Percentiles rank a stretch among this genome's conserved stretches.
phyloP scores from a whole-genome alignment of 306 rosid species.

The Quercus ilex region DNA sequence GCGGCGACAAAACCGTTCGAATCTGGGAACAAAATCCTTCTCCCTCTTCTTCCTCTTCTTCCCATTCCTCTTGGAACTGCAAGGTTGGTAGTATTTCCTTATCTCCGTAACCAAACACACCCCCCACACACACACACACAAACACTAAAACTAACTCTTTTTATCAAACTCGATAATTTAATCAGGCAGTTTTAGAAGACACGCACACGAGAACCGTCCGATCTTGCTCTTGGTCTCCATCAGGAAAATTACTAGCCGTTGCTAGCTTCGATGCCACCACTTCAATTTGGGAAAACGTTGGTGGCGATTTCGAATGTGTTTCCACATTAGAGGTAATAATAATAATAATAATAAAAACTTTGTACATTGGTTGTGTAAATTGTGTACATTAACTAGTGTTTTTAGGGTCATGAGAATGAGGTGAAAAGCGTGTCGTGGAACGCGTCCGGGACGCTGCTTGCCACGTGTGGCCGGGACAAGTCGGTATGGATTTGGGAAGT shows the following conservation, averaged over 20 bases:
- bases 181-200: constrained; percentile 86
- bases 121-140: too few relatives aligned
- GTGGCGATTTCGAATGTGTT: constrained; percentile 87
- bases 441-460: constrained; percentile 75
- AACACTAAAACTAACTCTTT: too few relatives aligned
- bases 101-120: too few relatives aligned
- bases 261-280: constrained; percentile 94
- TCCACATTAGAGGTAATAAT: constrained; percentile 79
- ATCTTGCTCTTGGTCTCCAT: constrained; percentile 92
- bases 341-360: not conserved
- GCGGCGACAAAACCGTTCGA: constrained; percentile 97
- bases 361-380: too few relatives aligned
- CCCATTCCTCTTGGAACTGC: constrained; percentile 57
- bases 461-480: constrained; percentile 85
- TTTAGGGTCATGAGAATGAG: constrained; percentile 80
- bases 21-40: constrained; percentile 78
- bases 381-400: too few relatives aligned
- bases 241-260: constrained; percentile 73
- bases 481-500: constrained; percentile 98
- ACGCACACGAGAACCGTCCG: constrained; percentile 96
- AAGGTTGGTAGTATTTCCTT: constrained; percentile 46
- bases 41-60: constrained; percentile 29
- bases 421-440: constrained; percentile 86
- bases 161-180: too few relatives aligned
- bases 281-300: constrained; percentile 81